Conservation (phyloP, 1,139 yeast species). For the Saccharomycopsis phalli region DNA sequence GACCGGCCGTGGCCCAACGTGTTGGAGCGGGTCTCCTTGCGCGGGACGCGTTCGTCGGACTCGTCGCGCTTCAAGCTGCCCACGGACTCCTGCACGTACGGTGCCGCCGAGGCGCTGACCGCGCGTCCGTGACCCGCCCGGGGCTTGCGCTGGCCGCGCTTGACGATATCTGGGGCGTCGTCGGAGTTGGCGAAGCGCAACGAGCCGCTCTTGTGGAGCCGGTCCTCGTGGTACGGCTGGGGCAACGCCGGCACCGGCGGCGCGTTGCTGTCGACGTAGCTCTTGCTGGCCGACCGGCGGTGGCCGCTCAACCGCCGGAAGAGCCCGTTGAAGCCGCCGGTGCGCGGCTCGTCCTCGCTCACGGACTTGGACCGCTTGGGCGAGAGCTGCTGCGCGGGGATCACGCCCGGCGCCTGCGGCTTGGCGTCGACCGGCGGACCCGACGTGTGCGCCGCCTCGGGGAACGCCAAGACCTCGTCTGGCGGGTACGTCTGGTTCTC, state of each 20-base stretch:
- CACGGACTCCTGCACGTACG: slow-evolving; percentile 3
- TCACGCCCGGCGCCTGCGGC: background rate
- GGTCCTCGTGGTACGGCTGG: background rate
- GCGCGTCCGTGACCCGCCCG: slow-evolving; percentile 17
- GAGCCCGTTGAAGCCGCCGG: slow-evolving; percentile 21
- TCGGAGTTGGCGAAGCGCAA: slow-evolving; percentile 9
- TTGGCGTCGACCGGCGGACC: slow-evolving; percentile 24
- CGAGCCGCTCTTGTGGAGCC: slow-evolving; percentile 18
- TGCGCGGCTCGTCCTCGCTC: slow-evolving; percentile 8
- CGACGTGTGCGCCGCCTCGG: slow-evolving; percentile 66
- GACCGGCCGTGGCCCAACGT: slow-evolving; percentile 76
- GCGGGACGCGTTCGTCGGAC: background rate
- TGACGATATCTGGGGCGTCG: slow-evolving; percentile 7
- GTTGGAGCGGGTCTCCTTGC: slow-evolving; percentile 48
- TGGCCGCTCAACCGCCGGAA: slow-evolving; percentile 28
- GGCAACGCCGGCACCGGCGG: slow-evolving; percentile 20
- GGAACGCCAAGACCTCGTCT: slow-evolving; percentile 37
- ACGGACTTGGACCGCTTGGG: slow-evolving; percentile 17
- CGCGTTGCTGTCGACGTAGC: slow-evolving; percentile 19
- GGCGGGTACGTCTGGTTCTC: slow-evolving; percentile 3
- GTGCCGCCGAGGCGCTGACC: slow-evolving; percentile 21
- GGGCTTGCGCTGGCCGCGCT: slow-evolving; percentile 10
- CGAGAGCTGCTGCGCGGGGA: slow-evolving; percentile 16
- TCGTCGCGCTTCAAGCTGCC: background rate
- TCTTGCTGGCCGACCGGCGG: slow-evolving; percentile 16